Conservation (phyloP, 78 protist species). For the Dictyostelium brefeldianum region DNA sequence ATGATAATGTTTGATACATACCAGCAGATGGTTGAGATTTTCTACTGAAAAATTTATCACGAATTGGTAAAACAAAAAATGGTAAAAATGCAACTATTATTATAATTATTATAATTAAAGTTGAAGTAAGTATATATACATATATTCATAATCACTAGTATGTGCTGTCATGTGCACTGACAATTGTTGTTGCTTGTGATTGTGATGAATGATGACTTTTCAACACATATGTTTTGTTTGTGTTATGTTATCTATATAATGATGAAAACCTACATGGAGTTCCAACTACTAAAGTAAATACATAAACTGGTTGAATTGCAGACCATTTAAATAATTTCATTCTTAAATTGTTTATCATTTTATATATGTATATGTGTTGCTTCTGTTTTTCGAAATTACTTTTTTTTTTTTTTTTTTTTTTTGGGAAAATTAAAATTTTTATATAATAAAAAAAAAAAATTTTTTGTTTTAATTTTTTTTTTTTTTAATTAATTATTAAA, state of each 20-base stretch:
- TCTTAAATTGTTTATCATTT: constrained; percentile 2
- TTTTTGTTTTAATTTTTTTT: neutral
- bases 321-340: constrained; percentile 2
- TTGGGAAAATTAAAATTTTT: too few relatives aligned
- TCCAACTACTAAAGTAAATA: neutral
- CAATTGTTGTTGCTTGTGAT: neutral
- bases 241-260: neutral
- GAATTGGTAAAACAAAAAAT: constrained; percentile 7
- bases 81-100: constrained; percentile 17
- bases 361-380: neutral
- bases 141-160: too few relatives aligned
- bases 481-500: neutral
- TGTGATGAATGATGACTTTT: neutral
- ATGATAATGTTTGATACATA: too few relatives aligned
- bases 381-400: too few relatives aligned
- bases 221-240: too few relatives aligned
- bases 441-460: neutral
- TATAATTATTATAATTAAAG: neutral
- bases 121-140: too few relatives aligned
- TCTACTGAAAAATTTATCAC: neutral
- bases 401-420: too few relatives aligned
- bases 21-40: constrained; percentile 19
- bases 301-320: neutral
- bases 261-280: neutral
- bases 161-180: neutral